Evolutionary conservation across 495 filamentous ascomycete species (phyloP), one percentile per base, ranked within the genome.

Genomic region (Aspergillus panamensis): DNA sequence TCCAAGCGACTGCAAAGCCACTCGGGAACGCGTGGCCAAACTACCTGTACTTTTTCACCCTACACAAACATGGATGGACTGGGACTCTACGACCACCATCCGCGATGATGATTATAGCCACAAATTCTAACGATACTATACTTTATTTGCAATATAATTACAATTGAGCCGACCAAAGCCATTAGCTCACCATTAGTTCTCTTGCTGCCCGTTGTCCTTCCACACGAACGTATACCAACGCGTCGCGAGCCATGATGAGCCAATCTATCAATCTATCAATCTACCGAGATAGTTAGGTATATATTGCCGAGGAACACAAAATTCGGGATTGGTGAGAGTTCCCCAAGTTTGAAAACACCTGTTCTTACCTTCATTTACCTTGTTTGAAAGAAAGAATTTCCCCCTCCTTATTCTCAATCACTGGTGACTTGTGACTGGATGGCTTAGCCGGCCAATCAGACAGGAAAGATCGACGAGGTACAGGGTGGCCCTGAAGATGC

Each of bases 211-310:
- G 17, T 10, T 48, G 20, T 14, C 16, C 53, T 25, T 6, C 44
- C 10, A 48, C 10, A 48, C 14, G 8, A 3, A 49, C 33, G n/a
- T 48, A 43, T 9, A 13, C 44, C 21, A 50, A 42, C 16, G 33
- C 33, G 21, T 33, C 25, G n/a, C 55, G 48, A 52, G 48, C 43
- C 48, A 51, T 58, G 32, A 16, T 29, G 12, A 10, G 14, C 13
- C 3, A 16, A 21, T 21, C 20, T 58, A 39, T 58, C 55, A 29
- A 51, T 39, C 9, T 21, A 30, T 19, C 40, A 2, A 37, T 33
- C 25, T 25, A n/a, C n/a, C n/a, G n/a, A n/a, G n/a, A n/a, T n/a
- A n/a, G n/a, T n/a, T n/a, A n/a, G n/a, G n/a, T n/a, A n/a, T n/a
- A n/a, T n/a, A 25, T 25, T 25, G 25, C 25, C 5, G 25, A 25